phyloP scores from a whole-genome alignment of 2,329 filamentous ascomycete species.

The Fusarium irregulare region DNA sequence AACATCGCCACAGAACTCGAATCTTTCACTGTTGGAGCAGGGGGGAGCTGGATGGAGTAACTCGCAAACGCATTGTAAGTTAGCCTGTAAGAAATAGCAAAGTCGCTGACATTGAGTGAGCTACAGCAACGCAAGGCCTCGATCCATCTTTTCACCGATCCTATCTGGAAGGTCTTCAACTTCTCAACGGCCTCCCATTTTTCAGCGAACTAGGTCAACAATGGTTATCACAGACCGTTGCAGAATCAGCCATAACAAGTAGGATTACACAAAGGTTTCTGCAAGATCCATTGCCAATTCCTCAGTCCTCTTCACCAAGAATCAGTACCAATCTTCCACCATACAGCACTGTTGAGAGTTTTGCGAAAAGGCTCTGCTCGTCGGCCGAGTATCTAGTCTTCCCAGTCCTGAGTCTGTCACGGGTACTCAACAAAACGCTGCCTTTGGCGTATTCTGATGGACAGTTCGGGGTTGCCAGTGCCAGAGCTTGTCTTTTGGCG shows the following conservation, averaged over 20 bases:
- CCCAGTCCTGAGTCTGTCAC: rapidly evolving
- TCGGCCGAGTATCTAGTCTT: not conserved
- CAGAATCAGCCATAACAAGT: not conserved
- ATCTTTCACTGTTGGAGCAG: rapidly evolving
- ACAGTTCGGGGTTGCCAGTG: rapidly evolving
- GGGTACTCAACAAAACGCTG: not conserved
- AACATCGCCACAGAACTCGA: rapidly evolving
- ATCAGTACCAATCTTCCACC: not conserved
- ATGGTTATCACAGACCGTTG: not conserved
- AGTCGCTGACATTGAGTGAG: rapidly evolving
- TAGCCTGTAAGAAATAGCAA: too few species aligned
- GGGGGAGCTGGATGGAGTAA: rapidly evolving
- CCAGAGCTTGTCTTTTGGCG: not conserved
- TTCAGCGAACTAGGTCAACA: not conserved
- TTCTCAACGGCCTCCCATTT: not conserved
- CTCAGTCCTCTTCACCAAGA: rapidly evolving
- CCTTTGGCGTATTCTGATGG: not conserved
- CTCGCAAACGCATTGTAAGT: not conserved
- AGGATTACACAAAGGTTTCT: not conserved
- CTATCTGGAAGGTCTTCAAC: not conserved
- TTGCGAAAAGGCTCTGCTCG: not conserved
- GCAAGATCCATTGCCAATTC: too few species aligned
- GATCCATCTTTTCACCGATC: not conserved
- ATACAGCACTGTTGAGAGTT: rapidly evolving
- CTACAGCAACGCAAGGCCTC: rapidly evolving